Evolutionary conservation across 352 stramenopile species (phyloP).

Genomic region (Lagenidium giganteum): DNA sequence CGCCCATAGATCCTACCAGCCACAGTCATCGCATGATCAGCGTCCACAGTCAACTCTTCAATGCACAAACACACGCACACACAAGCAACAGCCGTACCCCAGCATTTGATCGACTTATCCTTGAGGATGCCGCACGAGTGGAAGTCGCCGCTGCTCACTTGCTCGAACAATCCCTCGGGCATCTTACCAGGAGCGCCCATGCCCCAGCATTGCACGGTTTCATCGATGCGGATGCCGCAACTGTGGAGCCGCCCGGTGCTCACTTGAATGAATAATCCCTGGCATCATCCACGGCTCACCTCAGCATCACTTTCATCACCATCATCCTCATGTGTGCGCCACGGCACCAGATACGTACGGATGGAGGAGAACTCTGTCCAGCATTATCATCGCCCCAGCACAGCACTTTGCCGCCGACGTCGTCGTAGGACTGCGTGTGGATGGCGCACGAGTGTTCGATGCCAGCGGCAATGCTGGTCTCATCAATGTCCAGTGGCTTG

Average conservation of each 20-base stretch:
- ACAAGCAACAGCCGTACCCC: slow-evolving; percentile 28
- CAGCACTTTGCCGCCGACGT: slow-evolving; percentile 69
- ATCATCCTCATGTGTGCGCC: no score
- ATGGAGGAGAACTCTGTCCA: slow-evolving; percentile 44
- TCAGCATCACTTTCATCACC: no score
- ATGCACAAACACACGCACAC: background rate
- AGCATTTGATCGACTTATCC: slow-evolving; percentile 71
- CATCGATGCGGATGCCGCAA: slow-evolving; percentile 69
- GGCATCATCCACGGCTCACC: background rate
- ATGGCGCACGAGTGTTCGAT: slow-evolving; percentile 83
- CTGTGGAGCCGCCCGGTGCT: slow-evolving; percentile 67
- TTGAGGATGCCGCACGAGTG: slow-evolving; percentile 80
- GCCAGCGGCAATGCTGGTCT: slow-evolving; percentile 67
- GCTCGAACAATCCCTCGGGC: slow-evolving; percentile 66
- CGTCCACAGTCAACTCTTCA: no score
- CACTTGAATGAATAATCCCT: slow-evolving; percentile 78
- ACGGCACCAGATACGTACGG: slow-evolving; percentile 8
- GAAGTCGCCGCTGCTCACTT: slow-evolving; percentile 80
- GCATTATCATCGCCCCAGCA: slow-evolving; percentile 72
- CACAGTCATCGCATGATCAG: no score
- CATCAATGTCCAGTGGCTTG: slow-evolving; percentile 65
- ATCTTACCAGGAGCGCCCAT: slow-evolving; percentile 34
- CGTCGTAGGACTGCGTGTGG: slow-evolving; percentile 47
- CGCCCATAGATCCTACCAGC: slow-evolving; percentile 23
- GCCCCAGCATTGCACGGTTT: slow-evolving; percentile 80